Conservation (phyloP, 441 rosid genomes). For the Pelargonium fulgidum region DNA sequence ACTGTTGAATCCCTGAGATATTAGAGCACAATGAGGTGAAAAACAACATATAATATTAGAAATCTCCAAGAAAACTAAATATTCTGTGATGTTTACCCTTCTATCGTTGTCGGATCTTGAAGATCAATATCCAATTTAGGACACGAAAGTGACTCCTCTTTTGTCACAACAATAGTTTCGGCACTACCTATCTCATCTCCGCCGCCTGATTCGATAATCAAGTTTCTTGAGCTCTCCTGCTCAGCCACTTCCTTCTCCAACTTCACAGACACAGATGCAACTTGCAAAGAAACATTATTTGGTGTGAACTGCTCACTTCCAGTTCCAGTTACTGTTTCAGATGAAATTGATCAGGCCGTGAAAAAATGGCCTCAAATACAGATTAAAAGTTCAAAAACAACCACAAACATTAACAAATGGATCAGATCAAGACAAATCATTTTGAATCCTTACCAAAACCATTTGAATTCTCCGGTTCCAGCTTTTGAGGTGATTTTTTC, state of each 20-base stretch:
- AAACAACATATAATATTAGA: conserved; percentile 16
- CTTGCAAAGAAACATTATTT: neutral
- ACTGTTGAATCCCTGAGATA: conserved; percentile 20
- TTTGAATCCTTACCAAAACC: conserved; percentile 21
- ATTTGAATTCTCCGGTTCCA: conserved; percentile 31
- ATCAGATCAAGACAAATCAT: neutral
- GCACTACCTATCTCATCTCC: conserved; percentile 18
- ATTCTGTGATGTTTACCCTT: conserved; percentile 24
- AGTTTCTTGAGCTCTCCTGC: conserved; percentile 18
- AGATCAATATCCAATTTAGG: conserved; percentile 21
- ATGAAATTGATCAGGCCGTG: neutral
- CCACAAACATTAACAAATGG: neutral
- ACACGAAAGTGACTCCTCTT: conserved; percentile 23
- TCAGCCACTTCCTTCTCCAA: neutral
- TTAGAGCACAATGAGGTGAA: conserved; percentile 2
- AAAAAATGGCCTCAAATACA: too few relatives aligned
- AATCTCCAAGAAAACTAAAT: conserved; percentile 2
- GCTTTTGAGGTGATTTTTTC: conserved; percentile 17
- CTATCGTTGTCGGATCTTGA: conserved; percentile 23
- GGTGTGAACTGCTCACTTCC: neutral
- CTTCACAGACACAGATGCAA: neutral
- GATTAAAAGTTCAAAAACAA: neutral
- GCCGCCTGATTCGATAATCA: conserved; percentile 18
- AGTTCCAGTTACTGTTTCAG: neutral
- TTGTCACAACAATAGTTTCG: conserved; percentile 16